Percentiles rank a stretch among this genome's conserved stretches.
These are phyloP conservation scores for Tolypocladium ophioglossoides DNA, from an alignment of 2,329 filamentous ascomycete species.

Conservation along the genomic window DNA sequence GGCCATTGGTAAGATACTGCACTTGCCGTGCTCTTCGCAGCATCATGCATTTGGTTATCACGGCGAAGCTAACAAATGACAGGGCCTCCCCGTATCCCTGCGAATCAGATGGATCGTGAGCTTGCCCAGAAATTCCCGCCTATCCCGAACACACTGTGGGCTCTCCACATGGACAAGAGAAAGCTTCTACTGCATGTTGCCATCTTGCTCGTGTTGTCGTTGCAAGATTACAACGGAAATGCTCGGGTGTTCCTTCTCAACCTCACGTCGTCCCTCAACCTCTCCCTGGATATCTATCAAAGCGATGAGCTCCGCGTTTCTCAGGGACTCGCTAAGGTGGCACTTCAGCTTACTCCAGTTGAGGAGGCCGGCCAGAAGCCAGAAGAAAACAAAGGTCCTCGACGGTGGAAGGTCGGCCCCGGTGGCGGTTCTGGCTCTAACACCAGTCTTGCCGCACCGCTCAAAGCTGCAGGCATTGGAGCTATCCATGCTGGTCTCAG, in stretches of 20 bases:
- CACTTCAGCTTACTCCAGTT: constrained; percentile 34
- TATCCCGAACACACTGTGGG: constrained; percentile 48
- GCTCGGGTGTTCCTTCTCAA: constrained; percentile 62
- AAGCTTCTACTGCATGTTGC: constrained; percentile 61
- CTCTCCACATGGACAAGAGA: constrained; percentile 49
- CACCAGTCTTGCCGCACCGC: constrained; percentile 63
- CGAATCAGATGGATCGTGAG: constrained; percentile 33
- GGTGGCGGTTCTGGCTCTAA: constrained; percentile 34
- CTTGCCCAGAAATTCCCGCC: constrained; percentile 45
- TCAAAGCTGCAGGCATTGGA: constrained; percentile 71
- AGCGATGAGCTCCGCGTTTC: constrained; percentile 69
- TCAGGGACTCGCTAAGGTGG: constrained; percentile 61
- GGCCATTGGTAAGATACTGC: constrained; percentile 22
- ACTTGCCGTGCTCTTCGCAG: neutral
- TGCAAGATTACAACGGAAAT: constrained; percentile 68
- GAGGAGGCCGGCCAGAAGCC: constrained; percentile 21
- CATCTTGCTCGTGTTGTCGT: constrained; percentile 60
- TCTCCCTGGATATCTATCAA: constrained; percentile 53
- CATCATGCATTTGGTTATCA: neutral
- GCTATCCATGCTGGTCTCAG: constrained; percentile 68
- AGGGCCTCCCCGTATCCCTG: constrained; percentile 29
- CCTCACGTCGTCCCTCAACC: constrained; percentile 58
- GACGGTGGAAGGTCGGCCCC: constrained; percentile 61
- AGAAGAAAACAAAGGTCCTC: constrained; percentile 53
- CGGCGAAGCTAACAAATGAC: constrained; percentile 1